Evolutionary conservation across 2,329 filamentous ascomycete species (phyloP).

Genomic region (Colletotrichum sp.): DNA sequence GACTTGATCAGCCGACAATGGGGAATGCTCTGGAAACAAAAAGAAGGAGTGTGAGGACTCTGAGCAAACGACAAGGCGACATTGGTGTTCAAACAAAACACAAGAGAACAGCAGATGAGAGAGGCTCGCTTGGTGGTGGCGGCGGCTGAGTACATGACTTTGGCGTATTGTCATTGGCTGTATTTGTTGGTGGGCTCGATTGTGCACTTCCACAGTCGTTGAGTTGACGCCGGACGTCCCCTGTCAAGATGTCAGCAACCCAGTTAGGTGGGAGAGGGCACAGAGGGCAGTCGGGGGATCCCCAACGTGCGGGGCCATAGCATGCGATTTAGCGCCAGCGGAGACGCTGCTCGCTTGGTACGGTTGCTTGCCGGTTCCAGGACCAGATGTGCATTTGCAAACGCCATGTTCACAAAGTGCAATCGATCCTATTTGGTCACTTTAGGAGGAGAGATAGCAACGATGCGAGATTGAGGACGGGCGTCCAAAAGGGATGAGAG

Average conservation of each 20-base stretch:
- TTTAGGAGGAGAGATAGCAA: not conserved
- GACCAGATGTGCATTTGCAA: not conserved
- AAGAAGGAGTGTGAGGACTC: not conserved
- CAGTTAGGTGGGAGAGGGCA: not conserved
- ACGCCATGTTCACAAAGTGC: not conserved
- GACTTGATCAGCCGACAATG: not conserved
- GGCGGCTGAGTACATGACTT: slow-evolving; percentile 10
- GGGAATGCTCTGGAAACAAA: not conserved
- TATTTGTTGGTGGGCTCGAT: not conserved
- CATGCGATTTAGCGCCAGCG: slow-evolving; percentile 2
- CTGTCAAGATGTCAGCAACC: not conserved
- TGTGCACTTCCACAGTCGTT: not conserved
- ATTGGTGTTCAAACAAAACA: not conserved
- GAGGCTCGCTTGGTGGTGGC: not conserved
- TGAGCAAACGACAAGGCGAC: slow-evolving; percentile 11
- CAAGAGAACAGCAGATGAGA: not conserved
- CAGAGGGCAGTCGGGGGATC: not conserved
- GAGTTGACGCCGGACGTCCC: not conserved
- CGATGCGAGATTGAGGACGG: not conserved
- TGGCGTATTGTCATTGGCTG: not conserved
- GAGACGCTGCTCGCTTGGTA: not conserved
- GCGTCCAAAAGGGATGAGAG: not conserved
- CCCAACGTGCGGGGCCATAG: not conserved
- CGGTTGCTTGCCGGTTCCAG: not conserved
- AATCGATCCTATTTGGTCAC: not conserved